Evolutionary conservation across 805 yeast genomes (phyloP).

Genomic region (Pichia nanzhaoensis): DNA sequence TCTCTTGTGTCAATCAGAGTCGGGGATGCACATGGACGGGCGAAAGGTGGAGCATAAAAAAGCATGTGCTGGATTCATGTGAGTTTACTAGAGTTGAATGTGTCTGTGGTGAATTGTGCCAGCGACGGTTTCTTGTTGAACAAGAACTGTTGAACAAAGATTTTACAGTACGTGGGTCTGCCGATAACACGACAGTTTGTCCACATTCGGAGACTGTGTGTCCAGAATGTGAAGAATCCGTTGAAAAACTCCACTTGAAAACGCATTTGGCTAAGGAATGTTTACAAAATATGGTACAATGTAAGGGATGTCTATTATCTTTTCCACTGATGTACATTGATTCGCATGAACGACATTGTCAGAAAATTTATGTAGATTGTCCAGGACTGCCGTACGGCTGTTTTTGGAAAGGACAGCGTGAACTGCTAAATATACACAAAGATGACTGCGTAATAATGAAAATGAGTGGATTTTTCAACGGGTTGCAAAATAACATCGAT

Average conservation of each 20-base stretch:
- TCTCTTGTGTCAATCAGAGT: constrained; percentile 43
- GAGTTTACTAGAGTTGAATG: constrained; percentile 34
- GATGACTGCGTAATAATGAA: constrained; percentile 27
- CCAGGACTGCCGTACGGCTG: constrained; percentile 46
- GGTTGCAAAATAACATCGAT: constrained; percentile 26
- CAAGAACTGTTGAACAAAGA: constrained; percentile 2
- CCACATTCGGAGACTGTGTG: constrained; percentile 36
- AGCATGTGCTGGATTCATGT: constrained; percentile 41
- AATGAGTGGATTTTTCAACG: constrained; percentile 22
- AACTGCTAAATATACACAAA: constrained; percentile 25
- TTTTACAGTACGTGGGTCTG: background rate
- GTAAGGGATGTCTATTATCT: constrained; percentile 37
- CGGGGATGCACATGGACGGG: constrained; percentile 56
- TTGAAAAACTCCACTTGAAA: constrained; percentile 28
- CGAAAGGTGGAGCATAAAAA: constrained; percentile 50
- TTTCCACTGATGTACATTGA: constrained; percentile 33
- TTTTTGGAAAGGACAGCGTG: constrained; percentile 36
- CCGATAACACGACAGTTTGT: constrained; percentile 23
- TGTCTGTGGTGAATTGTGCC: constrained; percentile 20
- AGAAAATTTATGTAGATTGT: constrained; percentile 35
- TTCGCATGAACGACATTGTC: constrained; percentile 38
- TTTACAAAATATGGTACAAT: constrained; percentile 31
- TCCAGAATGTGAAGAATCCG: constrained; percentile 28
- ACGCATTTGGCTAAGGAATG: constrained; percentile 37
- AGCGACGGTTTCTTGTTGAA: constrained; percentile 15